Evolutionary conservation across 1,284 basidiomycete genomes (phyloP), one percentile per base, ranked within the genome.

Genomic region (Tilletiopsis washingtonensis): DNA sequence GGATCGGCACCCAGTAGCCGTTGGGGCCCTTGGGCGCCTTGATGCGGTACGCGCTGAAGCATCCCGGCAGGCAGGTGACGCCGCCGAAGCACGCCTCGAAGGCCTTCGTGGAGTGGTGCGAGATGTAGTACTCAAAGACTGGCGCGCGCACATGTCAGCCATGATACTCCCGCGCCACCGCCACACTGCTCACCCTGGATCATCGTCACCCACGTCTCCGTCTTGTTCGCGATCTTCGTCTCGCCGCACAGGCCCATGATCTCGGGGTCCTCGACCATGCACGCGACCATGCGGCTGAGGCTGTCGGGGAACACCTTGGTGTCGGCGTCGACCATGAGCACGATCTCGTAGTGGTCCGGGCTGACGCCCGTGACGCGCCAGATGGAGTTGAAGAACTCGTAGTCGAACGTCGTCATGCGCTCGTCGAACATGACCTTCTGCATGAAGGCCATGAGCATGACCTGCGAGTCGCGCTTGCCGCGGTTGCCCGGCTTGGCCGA

Each of bases 51-150:
- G 75, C 74, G 42, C 72, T 75, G 70, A 76, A 76, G 57, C 76
- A 77, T 20, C 75, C 75, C n/a, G 76, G 75, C 25, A 76, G 59
- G 59, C 76, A 76, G 21, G 75, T 76, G 23, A 77, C 75, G 62
- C 75, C 75, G 47, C 75, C 76, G 45, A 64, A 75, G 74, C 70
- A 75, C 3, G 75, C 67, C 58, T 76, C 75, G 61, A 74, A 77
- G 3, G 75, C 75, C 62, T 76, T 72, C 64, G 75, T 94, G 80
- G 91, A 81, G 75, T 98, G 94, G 73, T 98, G 93, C 14, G 93
- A 97, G 75, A 97, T 96, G 79, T 97, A 97, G 76, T 98, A 98
- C 76, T 97, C 93, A 75, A 97, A 97, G 86, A 76, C 74, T 69
- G 5, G 21, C 5, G 20, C 7, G 11, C 41, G 12, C 5, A 32